Base-by-base conservation (phyloP, 1,284 basidiomycete species). In the Exsudoporus floridanus region DNA sequence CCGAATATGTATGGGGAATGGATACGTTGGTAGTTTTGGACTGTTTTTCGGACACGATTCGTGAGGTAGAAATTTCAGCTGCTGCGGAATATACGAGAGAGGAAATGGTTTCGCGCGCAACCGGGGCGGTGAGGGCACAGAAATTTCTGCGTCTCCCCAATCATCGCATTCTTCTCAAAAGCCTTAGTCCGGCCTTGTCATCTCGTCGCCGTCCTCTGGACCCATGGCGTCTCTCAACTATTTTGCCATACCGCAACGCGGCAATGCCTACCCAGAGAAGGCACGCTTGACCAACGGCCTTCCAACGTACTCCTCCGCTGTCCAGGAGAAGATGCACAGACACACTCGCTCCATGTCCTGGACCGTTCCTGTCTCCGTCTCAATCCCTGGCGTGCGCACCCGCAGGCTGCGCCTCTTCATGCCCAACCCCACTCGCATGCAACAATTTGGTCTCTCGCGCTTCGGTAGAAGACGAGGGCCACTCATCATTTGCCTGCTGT, bases 1-100 rank as follows among this genome's bases (percentile, higher is more conserved):
- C 10, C 28, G 12, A 30, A 88, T 63, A 83, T 88, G 83, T 90
- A 88, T 64, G 87, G 87, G 43, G 86, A 88, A 70, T 88, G 82
- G 77, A 58, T 82, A 21, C 63, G 67, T 54, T 80, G 79, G 79
- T 79, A 63, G 70, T 36, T 31, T n/a, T 25, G 12, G 4, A 30
- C 28, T 30, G 6, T 30, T 30, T 30, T 30, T 30, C 28, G 28
- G 28, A 30, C 28, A 12, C 28, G n/a, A n/a, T n/a, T 12, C 28
- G 12, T 30, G 28, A 30, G 10, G 28, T 28, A 12, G 28, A 28
- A 28, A 10, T 28, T 36, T 19, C 21, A 13, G 12, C 14, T 50
- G 49, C 63, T 65, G 63, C 60, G 63, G 63, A 67, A 49, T 53
- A 34, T 41, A 50, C 62, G 2, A 61, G 53, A 53, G 34, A 49